phyloP scores from a whole-genome alignment of 345 rosid species.

The Excoecaria agallocha region DNA sequence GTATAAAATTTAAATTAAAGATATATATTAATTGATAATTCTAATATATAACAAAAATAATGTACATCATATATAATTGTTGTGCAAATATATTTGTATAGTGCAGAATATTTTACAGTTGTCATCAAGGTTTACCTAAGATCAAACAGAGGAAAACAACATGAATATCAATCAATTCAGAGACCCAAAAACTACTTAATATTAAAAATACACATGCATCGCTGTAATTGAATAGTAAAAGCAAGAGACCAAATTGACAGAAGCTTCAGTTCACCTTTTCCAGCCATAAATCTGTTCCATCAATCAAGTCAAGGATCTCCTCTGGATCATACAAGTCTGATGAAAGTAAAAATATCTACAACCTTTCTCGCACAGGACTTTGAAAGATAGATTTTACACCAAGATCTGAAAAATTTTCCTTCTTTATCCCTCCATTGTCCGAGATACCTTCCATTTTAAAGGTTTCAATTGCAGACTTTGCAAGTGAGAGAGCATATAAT shows the following conservation, averaged over 20 bases:
- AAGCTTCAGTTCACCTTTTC: slow-evolving; percentile 65
- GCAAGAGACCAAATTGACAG: slow-evolving; percentile 9
- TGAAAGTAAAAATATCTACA: slow-evolving; percentile 79
- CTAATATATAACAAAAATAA: too few species aligned
- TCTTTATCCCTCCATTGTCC: slow-evolving; percentile 37
- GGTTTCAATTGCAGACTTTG: slow-evolving; percentile 75
- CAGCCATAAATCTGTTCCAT: slow-evolving; percentile 86
- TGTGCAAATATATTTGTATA: too few species aligned
- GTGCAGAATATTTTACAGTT: too few species aligned
- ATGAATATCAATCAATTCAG: not conserved
- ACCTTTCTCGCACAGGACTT: slow-evolving; percentile 67
- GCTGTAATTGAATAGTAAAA: not conserved
- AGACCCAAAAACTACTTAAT: not conserved
- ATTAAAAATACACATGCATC: not conserved
- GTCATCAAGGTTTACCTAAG: too few species aligned
- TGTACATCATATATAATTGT: too few species aligned
- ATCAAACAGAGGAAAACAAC: not conserved
- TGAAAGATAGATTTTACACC: slow-evolving; percentile 51
- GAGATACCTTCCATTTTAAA: slow-evolving; percentile 40
- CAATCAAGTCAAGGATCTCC: slow-evolving; percentile 81
- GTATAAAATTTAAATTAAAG: too few species aligned
- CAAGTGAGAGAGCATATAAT: slow-evolving; percentile 82
- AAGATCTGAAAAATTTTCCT: slow-evolving; percentile 28
- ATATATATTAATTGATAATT: too few species aligned
- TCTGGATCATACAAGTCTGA: slow-evolving; percentile 88